Percentiles rank a stretch among this genome's conserved stretches.
Conservation (phyloP, 345 rosid genomes). For the Dovyalis caffra region DNA sequence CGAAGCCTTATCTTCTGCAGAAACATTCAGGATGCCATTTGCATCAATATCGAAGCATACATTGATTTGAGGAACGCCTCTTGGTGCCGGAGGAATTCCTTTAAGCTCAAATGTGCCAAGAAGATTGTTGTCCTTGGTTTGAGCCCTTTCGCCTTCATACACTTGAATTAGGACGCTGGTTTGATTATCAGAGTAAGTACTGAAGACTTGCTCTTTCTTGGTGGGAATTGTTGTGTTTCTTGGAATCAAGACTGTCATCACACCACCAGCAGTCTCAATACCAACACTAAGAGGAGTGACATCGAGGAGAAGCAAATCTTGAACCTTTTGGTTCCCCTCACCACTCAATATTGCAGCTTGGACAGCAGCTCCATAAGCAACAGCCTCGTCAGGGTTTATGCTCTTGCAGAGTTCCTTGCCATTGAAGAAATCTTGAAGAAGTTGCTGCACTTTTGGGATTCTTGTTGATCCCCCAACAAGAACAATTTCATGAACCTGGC, state of each 20-base stretch:
- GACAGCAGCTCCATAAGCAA: slow-evolving; percentile 24
- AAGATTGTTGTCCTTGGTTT: slow-evolving; percentile 21
- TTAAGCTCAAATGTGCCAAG: slow-evolving; percentile 21
- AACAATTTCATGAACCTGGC: slow-evolving; percentile 18
- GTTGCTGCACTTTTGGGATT: slow-evolving; percentile 23
- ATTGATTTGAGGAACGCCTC: slow-evolving; percentile 23
- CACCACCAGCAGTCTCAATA: slow-evolving; percentile 24
- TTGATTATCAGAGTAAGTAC: slow-evolving; percentile 19
- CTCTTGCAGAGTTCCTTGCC: slow-evolving; percentile 22
- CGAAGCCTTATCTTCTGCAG: slow-evolving; percentile 21
- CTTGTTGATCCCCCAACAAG: slow-evolving; percentile 25
- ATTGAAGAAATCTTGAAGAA: slow-evolving; percentile 22
- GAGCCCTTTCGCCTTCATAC: slow-evolving; percentile 23
- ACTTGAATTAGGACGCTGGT: slow-evolving; percentile 16
- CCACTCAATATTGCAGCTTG: slow-evolving; percentile 18
- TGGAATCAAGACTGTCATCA: slow-evolving; percentile 14
- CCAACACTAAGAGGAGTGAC: slow-evolving; percentile 25
- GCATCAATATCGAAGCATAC: slow-evolving; percentile 22
- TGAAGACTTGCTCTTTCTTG: slow-evolving; percentile 17
- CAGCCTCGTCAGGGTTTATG: slow-evolving; percentile 25
- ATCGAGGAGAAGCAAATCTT: slow-evolving; percentile 21
- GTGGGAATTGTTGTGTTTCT: slow-evolving; percentile 19
- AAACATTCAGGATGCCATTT: slow-evolving; percentile 17
- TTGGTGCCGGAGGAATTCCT: slow-evolving; percentile 18
- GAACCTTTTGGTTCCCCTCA: slow-evolving; percentile 20